phyloP scores from a whole-genome alignment of 352 stramenopile genomes.

The Phytophthora aleatoria region DNA sequence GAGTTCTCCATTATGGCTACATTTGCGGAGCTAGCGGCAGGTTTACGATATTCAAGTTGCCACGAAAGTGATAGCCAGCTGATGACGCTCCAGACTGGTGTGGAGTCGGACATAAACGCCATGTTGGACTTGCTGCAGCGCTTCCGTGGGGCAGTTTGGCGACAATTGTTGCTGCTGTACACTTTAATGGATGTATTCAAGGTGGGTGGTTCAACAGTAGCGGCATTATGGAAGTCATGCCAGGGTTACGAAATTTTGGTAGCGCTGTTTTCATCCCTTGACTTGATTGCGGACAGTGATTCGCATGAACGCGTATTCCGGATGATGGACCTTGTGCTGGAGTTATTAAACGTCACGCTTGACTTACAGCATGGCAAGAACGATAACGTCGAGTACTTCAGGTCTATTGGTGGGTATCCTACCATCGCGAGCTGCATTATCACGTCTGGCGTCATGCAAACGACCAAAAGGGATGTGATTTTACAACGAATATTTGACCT shows the following conservation, averaged over 20 bases:
- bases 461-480: slow-evolving; percentile 34
- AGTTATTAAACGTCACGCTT: slow-evolving; percentile 54
- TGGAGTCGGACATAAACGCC: slow-evolving; percentile 63
- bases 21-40: slow-evolving; percentile 45
- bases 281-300: slow-evolving; percentile 30
- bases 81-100: slow-evolving; percentile 43
- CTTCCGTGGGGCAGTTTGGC: slow-evolving; percentile 33
- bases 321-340: slow-evolving; percentile 59
- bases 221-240: slow-evolving; percentile 49
- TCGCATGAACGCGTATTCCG: slow-evolving; percentile 27
- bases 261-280: slow-evolving; percentile 61
- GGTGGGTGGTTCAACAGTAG: slow-evolving; percentile 40
- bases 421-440: slow-evolving; percentile 63
- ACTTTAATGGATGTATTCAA: slow-evolving; percentile 55
- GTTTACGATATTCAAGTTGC: slow-evolving; percentile 8
- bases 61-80: slow-evolving; percentile 4
- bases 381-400: slow-evolving; percentile 46
- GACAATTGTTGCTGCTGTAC: slow-evolving; percentile 48
- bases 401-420: slow-evolving; percentile 44
- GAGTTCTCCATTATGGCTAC: slow-evolving; percentile 40
- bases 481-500: slow-evolving; percentile 65
- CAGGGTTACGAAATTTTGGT: slow-evolving; percentile 69
- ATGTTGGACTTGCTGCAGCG: slow-evolving; percentile 60
- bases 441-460: slow-evolving; percentile 55
- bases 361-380: slow-evolving; percentile 35